Evolutionary conservation across 768 basidiomycete genomes (phyloP).

Genomic region (Russula earlei): DNA sequence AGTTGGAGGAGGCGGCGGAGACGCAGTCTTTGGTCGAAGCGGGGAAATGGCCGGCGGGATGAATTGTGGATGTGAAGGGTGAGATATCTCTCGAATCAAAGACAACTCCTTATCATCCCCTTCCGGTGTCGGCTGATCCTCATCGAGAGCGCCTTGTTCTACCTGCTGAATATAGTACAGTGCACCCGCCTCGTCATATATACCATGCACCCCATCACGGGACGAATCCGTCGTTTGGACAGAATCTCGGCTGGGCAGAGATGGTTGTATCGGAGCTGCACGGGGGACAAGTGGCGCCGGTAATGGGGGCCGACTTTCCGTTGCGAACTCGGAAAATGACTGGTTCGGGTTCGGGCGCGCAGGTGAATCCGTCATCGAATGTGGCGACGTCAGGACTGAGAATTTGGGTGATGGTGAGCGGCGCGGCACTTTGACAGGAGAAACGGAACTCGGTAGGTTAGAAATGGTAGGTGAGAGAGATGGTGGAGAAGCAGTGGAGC

Average conservation of each 20-base stretch:
- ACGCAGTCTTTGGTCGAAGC: constrained; percentile 15
- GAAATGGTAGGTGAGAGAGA: constrained; percentile 10
- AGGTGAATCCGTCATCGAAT: constrained; percentile 26
- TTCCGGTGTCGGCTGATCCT: constrained; percentile 8
- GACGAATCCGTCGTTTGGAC: constrained; percentile 12
- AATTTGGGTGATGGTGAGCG: constrained; percentile 16
- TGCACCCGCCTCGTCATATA: constrained; percentile 51
- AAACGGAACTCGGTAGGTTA: constrained; percentile 6
- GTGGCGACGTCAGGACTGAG: constrained; percentile 31
- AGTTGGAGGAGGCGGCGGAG: constrained; percentile 1
- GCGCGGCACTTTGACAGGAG: background rate
- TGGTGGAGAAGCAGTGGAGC: constrained; percentile 14
- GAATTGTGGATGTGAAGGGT: background rate
- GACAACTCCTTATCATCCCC: constrained; percentile 32
- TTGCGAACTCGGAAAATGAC: constrained; percentile 7
- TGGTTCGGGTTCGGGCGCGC: background rate
- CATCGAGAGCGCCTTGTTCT: constrained; percentile 25
- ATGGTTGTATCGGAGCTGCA: background rate
- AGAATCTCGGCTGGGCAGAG: constrained; percentile 15
- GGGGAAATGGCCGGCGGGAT: background rate
- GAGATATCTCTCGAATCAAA: background rate
- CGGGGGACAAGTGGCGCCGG: background rate
- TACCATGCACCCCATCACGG: constrained; percentile 25
- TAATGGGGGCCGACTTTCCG: background rate
- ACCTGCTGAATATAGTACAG: constrained; percentile 62